A percentile compares a stretch with the other conserved stretches of the same genome.
phyloP scores from a whole-genome alignment of 2,329 filamentous ascomycete species.

The Talaromyces sp. region DNA sequence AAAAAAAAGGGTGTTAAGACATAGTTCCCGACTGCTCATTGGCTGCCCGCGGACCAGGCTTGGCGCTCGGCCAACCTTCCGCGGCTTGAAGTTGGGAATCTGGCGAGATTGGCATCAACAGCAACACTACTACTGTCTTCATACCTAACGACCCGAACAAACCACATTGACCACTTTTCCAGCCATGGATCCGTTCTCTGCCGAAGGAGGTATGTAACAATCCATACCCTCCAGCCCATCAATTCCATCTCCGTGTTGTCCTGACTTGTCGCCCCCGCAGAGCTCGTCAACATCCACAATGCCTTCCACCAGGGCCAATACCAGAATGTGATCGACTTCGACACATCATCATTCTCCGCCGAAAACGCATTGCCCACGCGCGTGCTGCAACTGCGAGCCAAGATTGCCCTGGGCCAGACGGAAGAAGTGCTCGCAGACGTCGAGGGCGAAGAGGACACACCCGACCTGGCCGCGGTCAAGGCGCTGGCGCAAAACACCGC shows the following conservation, averaged over 20 bases:
- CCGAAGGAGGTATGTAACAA: slow-evolving; percentile 52
- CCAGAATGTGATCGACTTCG: slow-evolving; percentile 78
- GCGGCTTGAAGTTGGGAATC: background rate
- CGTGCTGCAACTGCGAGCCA: slow-evolving; percentile 74
- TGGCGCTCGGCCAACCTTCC: background rate
- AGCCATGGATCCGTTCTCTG: slow-evolving; percentile 58
- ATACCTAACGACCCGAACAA: background rate
- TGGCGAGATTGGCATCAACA: background rate
- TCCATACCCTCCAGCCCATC: background rate
- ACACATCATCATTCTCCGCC: slow-evolving; percentile 70
- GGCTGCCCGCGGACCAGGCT: background rate
- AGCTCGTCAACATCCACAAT: slow-evolving; percentile 63
- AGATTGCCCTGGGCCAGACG: slow-evolving; percentile 74
- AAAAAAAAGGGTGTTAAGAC: background rate
- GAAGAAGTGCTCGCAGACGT: slow-evolving; percentile 65
- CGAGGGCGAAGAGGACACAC: slow-evolving; percentile 56
- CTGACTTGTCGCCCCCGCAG: slow-evolving; percentile 28
- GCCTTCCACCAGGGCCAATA: slow-evolving; percentile 75
- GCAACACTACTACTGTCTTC: background rate
- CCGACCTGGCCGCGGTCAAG: slow-evolving; percentile 71
- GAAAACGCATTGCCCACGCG: slow-evolving; percentile 73
- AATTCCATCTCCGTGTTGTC: slow-evolving; percentile 2
- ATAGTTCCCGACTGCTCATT: background rate
- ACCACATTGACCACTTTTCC: background rate
- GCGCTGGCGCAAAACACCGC: slow-evolving; percentile 65